Evolutionary conservation across 2,329 filamentous ascomycete species (phyloP).

Genomic region (Sarocladium strictum): DNA sequence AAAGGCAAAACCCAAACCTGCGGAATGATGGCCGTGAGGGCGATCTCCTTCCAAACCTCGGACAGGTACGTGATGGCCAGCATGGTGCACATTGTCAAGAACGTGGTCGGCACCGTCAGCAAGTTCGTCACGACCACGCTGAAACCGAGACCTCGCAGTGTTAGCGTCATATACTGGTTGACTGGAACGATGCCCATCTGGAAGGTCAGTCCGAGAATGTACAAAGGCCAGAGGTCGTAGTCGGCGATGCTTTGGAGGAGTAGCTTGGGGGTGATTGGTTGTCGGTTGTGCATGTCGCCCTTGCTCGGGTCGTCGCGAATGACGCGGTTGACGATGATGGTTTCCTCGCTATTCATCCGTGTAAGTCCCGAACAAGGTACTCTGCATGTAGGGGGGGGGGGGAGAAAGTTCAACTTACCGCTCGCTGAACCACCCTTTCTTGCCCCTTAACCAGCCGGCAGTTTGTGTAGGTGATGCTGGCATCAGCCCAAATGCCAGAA

Average conservation of each 20-base stretch:
- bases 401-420: background rate
- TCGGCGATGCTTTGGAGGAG: constrained; percentile 44
- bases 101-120: constrained; percentile 44
- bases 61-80: constrained; percentile 6
- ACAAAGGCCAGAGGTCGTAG: constrained; percentile 51
- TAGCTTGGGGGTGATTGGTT: constrained; percentile 38
- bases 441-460: constrained; percentile 45
- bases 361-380: background rate
- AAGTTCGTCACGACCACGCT: constrained; percentile 18
- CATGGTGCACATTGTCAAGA: constrained; percentile 20
- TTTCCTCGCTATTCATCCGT: constrained; percentile 32
- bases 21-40: background rate
- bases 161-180: constrained; percentile 21
- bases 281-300: constrained; percentile 48
- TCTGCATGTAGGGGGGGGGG: background rate
- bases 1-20: constrained; percentile 2
- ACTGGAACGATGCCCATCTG: constrained; percentile 19
- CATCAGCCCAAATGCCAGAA: constrained; percentile 18
- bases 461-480: constrained; percentile 34
- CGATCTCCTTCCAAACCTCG: background rate
- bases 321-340: constrained; percentile 51
- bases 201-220: constrained; percentile 32
- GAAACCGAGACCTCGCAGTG: constrained; percentile 19
- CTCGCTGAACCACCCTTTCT: constrained; percentile 23
- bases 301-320: constrained; percentile 51